Evolutionary conservation across 2,329 filamentous ascomycete species (phyloP).

Genomic region (Scedosporium minutisporum): DNA sequence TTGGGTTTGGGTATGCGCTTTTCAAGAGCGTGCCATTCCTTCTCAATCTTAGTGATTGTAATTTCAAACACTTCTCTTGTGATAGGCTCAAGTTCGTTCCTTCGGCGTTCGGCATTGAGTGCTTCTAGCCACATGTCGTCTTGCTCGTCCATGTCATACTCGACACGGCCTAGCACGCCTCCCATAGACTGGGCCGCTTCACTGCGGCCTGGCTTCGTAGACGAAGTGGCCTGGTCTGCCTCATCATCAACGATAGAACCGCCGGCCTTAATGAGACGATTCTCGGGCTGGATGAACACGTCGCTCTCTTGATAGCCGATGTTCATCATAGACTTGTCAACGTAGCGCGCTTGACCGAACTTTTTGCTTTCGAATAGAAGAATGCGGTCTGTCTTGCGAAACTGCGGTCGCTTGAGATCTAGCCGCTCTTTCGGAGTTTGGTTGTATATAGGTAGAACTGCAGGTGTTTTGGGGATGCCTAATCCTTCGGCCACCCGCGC

Average conservation of each 20-base stretch:
- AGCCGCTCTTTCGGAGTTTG: constrained; percentile 73
- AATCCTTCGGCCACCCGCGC: constrained; percentile 23
- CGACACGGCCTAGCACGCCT: constrained; percentile 63
- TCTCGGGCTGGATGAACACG: constrained; percentile 69
- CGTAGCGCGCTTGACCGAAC: constrained; percentile 78
- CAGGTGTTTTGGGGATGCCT: constrained; percentile 45
- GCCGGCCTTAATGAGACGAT: constrained; percentile 56
- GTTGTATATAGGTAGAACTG: constrained; percentile 66
- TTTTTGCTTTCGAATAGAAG: constrained; percentile 74
- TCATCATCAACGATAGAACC: constrained; percentile 53
- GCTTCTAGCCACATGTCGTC: constrained; percentile 92
- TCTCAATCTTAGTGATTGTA: constrained; percentile 97
- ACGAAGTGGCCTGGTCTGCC: constrained; percentile 29
- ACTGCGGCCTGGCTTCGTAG: constrained; percentile 15
- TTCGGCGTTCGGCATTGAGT: constrained; percentile 68
- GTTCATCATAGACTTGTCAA: constrained; percentile 92
- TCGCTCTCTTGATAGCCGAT: constrained; percentile 95
- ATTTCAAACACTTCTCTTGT: constrained; percentile 94
- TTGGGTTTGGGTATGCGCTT: constrained; percentile 96
- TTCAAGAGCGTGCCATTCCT: constrained; percentile 94
- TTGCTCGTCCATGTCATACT: constrained; percentile 99
- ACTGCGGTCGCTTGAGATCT: constrained; percentile 67
- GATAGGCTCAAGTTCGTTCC: constrained; percentile 67
- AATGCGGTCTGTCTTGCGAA: constrained; percentile 70
- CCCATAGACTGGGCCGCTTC: constrained; percentile 3